Base-by-base conservation (phyloP, 2,329 filamentous ascomycete species). In the Teratosphaeria viscida region DNA sequence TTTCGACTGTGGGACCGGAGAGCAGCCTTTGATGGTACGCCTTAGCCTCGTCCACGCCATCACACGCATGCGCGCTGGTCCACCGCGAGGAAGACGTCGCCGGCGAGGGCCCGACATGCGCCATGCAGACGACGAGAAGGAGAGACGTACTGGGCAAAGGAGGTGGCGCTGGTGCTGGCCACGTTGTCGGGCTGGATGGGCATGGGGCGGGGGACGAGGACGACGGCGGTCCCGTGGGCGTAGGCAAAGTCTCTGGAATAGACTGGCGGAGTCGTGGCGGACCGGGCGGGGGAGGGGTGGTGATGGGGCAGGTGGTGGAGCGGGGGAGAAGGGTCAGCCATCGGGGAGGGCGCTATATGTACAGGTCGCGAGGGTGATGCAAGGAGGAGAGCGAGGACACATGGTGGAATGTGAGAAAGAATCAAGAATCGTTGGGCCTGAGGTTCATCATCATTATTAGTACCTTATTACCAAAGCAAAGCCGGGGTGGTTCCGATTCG, bases 121-220 rank as follows among this genome's bases (percentile, higher is more conserved):
- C 55, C 60, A 60, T 64, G 52, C 60, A 62, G 49, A 55, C 49
- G 37, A 23, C 23, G 23, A 35, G 29, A 39, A 49, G 43, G 49
- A 37, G 34, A 26, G 62, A 78, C 79, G 71, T 79, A 82, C 79
- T 80, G 77, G 71, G 79, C 79, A 74, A 77, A 81, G 60, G 73
- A 74, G 62, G 75, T 73, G 62, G 79, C 78, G 66, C 77, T 75
- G 62, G 74, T 71, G 62, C 76, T 73, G 64, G 72, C 74, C 64
- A 81, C 78, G 68, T 76, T 76, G 62, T 72, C 73, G 66, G 70
- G 71, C 68, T 75, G 76, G 74, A 77, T 77, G 65, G 77, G 77
- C 62, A 63, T 63, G 49, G 63, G 65, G 10, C 62, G 61, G 39
- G 57, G 47, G 39, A 57, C 59, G 61, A 77, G 64, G 56, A 69